These are phyloP conservation scores for Zasmidium cellare DNA, from an alignment of 2,329 filamentous ascomycete genomes.

Conservation along the genomic window DNA sequence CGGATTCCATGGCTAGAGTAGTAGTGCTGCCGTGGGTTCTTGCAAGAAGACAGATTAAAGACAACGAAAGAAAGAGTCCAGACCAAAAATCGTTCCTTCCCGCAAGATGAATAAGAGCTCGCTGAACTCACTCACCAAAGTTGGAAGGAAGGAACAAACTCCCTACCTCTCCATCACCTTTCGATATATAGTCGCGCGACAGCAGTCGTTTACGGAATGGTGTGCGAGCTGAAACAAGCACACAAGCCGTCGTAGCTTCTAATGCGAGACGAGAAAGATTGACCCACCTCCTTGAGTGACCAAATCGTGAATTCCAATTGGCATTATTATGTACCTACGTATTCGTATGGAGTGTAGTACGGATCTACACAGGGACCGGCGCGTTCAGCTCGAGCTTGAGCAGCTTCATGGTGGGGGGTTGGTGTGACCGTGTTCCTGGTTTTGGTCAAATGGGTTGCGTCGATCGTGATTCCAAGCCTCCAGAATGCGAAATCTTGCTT, in stretches of 20 bases:
- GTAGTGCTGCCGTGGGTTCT: too few species aligned
- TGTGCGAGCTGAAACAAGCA: background rate
- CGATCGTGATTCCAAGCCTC: background rate
- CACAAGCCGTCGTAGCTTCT: background rate
- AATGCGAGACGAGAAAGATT: background rate
- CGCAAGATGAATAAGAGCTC: too few species aligned
- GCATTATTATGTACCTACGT: background rate
- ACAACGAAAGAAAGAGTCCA: too few species aligned
- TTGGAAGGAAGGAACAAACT: too few species aligned
- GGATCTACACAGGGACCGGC: background rate
- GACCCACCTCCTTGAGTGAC: background rate
- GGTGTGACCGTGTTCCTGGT: background rate
- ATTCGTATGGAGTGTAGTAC: background rate
- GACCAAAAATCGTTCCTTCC: too few species aligned
- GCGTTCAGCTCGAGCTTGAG: background rate
- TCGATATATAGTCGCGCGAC: background rate
- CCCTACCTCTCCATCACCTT: too few species aligned
- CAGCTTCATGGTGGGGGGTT: background rate
- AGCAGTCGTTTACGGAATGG: background rate
- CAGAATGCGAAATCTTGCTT: background rate
- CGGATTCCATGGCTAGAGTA: too few species aligned
- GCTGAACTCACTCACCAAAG: too few species aligned
- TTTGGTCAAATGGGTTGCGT: background rate
- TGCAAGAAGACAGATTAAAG: too few species aligned
- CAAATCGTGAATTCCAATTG: background rate